Percentiles rank a stretch among this genome's conserved stretches.
Conservation (phyloP, 108 stramenopile genomes). For the Cyclotella kingstonii region DNA sequence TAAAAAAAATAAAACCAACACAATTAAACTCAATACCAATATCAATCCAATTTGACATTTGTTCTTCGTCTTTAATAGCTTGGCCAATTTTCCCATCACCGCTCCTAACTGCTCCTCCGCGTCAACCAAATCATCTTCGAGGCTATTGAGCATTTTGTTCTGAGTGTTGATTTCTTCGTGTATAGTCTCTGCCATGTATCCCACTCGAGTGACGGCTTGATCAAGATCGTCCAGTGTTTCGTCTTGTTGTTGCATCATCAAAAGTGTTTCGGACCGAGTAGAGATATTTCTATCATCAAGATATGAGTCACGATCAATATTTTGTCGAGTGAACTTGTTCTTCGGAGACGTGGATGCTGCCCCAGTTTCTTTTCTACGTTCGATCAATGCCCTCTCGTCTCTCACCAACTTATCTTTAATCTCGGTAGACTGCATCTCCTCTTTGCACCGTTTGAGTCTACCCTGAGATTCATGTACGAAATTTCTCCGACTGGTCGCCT, state of each 20-base stretch:
- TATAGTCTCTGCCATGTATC: conserved; percentile 77
- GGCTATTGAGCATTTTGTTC: conserved; percentile 77
- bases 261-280: conserved; percentile 63
- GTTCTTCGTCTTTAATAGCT: conserved; percentile 83
- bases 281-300: conserved; percentile 10
- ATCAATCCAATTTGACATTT: conserved; percentile 79
- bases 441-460: conserved; percentile 51
- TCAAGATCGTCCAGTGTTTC: conserved; percentile 83
- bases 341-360: conserved; percentile 10
- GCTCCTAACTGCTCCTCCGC: conserved; percentile 84
- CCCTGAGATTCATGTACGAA: conserved; percentile 57
- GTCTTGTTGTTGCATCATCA: conserved; percentile 84
- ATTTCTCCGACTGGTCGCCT: conserved; percentile 55
- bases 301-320: neutral
- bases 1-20: conserved; percentile 71
- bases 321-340: neutral
- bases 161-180: conserved; percentile 82
- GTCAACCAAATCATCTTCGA: conserved; percentile 78
- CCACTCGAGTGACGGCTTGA: conserved; percentile 73
- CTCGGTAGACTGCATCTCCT: conserved; percentile 58
- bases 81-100: conserved; percentile 87
- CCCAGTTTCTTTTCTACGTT: conserved; percentile 49
- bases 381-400: conserved; percentile 69
- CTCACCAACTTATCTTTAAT: conserved; percentile 58
- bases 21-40: conserved; percentile 57